Conservation (phyloP, 306 rosid genomes). For the Prunus fruticosa region DNA sequence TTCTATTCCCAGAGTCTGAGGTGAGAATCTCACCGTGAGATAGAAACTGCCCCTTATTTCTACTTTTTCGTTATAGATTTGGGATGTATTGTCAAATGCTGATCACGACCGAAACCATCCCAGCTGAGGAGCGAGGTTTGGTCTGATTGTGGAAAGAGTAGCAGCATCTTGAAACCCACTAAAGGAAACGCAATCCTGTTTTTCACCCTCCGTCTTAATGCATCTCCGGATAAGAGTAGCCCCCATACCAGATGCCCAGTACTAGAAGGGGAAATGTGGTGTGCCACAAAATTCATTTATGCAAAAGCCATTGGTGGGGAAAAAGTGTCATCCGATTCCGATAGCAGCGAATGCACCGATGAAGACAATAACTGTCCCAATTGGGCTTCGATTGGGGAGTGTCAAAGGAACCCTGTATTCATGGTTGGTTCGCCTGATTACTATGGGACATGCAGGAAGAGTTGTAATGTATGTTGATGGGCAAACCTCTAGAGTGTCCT, state of each 20-base stretch:
- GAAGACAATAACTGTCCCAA: slow-evolving; percentile 53
- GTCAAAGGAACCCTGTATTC: slow-evolving; percentile 70
- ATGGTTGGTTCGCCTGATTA: slow-evolving; percentile 93
- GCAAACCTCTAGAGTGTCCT: not conserved
- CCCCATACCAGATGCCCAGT: slow-evolving; percentile 70
- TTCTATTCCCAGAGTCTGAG: slow-evolving; percentile 60
- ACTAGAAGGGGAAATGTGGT: slow-evolving; percentile 70
- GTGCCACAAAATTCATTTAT: slow-evolving; percentile 58
- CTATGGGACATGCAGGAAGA: slow-evolving; percentile 86
- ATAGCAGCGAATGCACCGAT: slow-evolving; percentile 52
- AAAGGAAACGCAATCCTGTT: slow-evolving; percentile 81
- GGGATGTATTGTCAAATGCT: slow-evolving; percentile 7
- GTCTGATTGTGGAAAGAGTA: slow-evolving; percentile 47
- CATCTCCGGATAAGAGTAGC: slow-evolving; percentile 62
- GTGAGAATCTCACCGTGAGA: slow-evolving; percentile 27
- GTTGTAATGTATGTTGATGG: slow-evolving; percentile 69
- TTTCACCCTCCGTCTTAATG: slow-evolving; percentile 51
- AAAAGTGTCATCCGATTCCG: slow-evolving; percentile 29
- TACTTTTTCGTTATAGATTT: not conserved
- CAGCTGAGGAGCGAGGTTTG: slow-evolving; percentile 46
- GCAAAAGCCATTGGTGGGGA: slow-evolving; percentile 32
- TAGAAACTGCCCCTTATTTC: slow-evolving; percentile 1
- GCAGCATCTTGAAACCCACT: slow-evolving; percentile 44
- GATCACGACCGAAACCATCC: slow-evolving; percentile 10
- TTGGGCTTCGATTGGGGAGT: slow-evolving; percentile 85